Base-by-base conservation (phyloP, 108 stramenopile genomes). In the Nitzschia sp. region DNA sequence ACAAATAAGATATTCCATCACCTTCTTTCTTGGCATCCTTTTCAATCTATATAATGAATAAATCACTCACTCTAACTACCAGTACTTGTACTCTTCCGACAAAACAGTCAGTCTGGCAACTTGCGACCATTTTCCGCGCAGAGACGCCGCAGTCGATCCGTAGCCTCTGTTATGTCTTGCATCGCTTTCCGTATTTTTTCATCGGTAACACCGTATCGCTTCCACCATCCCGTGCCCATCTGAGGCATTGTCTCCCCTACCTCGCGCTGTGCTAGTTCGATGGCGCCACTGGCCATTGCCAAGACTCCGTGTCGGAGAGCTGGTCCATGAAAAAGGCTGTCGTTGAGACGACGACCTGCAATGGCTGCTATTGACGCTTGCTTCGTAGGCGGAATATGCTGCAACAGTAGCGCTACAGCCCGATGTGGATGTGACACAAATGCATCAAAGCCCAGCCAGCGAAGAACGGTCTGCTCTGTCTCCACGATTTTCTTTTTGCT, bases 391-490 rank as follows among this genome's bases (percentile, higher is more conserved):
- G 38, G 36, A 21, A 45, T 11, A 27, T 41, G 67, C 1, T 13
- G 0, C 26, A 69, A 45, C 44, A 76, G 34, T 27, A 62, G 38
- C 32, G 72, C 46, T 16, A 90, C 85, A 45, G 82, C 84, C 46
- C 92, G 81, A 63, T 93, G 86, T 1, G 92, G 92, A 74, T 84
- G 80, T 22, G 81, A 79, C 17, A 93, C 87, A 22, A 57, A 61
- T 2, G 76, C 58, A 80, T 93, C 92, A 73, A 93, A 93, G 35
- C 82, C 80, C 27, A 93, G 32, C 85, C 85, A 87, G 34, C 87
- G 33, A 30, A 93, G 53, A 13, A 93, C 80, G 33, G 65, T 56
- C 66, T 90, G 89, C 70, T 93, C 92, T 19, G 74, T 78, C 46
- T 82, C 77, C 4, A 93, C 82, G 8, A 84, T 74, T 15, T 73